phyloP scores from a whole-genome alignment of 1,284 basidiomycete genomes.

The Ceratobasidium theobromae region DNA sequence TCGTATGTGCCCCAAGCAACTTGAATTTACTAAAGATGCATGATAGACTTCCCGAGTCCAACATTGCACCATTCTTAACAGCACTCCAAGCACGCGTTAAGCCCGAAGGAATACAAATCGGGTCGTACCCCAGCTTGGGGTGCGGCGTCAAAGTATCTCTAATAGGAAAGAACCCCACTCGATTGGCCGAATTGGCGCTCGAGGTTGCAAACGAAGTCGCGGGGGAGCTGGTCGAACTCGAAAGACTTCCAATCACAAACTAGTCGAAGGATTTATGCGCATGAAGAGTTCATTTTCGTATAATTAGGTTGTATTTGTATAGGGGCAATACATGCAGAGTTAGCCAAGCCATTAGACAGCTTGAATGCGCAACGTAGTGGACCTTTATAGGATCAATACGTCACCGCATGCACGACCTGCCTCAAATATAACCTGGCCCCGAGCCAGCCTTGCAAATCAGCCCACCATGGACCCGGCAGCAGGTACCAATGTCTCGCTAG shows the following conservation, averaged over 20 bases:
- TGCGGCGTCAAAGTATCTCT: slow-evolving; percentile 71
- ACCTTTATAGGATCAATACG: neutral
- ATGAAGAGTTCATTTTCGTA: neutral
- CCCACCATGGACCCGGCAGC: slow-evolving; percentile 16
- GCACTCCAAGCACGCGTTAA: slow-evolving; percentile 73
- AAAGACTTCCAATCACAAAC: no score
- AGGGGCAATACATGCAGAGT: no score
- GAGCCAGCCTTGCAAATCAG: neutral
- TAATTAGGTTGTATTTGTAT: no score
- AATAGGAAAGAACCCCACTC: slow-evolving; percentile 68
- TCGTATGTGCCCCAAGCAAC: neutral
- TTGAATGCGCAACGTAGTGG: no score
- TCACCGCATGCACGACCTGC: neutral
- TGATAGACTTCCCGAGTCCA: slow-evolving; percentile 75
- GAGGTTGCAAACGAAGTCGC: slow-evolving; percentile 61
- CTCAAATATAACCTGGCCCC: neutral
- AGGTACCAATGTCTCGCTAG: slow-evolving; percentile 17
- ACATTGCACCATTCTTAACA: slow-evolving; percentile 86
- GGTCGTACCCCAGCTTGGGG: slow-evolving; percentile 72
- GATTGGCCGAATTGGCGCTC: slow-evolving; percentile 57
- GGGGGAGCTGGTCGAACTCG: slow-evolving; percentile 52
- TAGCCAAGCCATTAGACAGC: no score
- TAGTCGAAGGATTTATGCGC: no score
- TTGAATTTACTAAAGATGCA: neutral
- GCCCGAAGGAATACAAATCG: slow-evolving; percentile 76